Conservation (phyloP, 106 monocot species). For the Allium sativum region DNA sequence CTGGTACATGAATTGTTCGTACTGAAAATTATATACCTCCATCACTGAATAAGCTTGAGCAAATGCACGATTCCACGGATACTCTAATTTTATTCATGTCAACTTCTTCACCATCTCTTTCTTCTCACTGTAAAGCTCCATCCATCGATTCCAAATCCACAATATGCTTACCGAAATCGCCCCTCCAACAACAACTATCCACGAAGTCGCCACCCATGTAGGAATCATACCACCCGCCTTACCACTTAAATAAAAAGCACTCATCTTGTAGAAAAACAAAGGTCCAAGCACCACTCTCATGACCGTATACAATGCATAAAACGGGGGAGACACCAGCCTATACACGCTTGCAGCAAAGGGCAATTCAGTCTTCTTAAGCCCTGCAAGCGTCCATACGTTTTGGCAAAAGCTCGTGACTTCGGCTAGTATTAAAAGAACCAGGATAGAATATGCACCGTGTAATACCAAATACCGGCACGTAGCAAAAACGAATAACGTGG, state of each 20-base stretch:
- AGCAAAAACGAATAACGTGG: constrained; percentile 87
- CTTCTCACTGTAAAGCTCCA: constrained; percentile 51
- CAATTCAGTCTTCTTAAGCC: constrained; percentile 36
- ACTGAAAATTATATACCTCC: constrained; percentile 8
- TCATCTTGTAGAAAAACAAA: constrained; percentile 78
- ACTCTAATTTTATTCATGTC: constrained; percentile 4
- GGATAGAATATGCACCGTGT: constrained; percentile 61
- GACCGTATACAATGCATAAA: constrained; percentile 61
- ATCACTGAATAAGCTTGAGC: constrained; percentile 12
- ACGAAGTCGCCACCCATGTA: constrained; percentile 68
- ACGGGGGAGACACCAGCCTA: constrained; percentile 45
- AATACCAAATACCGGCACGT: constrained; percentile 67
- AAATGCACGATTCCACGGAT: background rate
- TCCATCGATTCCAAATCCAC: constrained; percentile 78
- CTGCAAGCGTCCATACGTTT: constrained; percentile 84
- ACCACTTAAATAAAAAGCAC: constrained; percentile 53
- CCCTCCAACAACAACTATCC: constrained; percentile 74
- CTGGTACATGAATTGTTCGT: background rate
- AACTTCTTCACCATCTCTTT: constrained; percentile 31
- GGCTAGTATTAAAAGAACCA: constrained; percentile 68
- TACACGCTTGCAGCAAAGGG: constrained; percentile 37
- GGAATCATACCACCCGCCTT: constrained; percentile 59
- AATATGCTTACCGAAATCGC: constrained; percentile 83
- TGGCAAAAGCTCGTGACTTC: constrained; percentile 84
- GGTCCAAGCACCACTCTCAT: constrained; percentile 67